phyloP scores from a whole-genome alignment of 2,329 filamentous ascomycete species.

The Beauveria rudraprayagi region DNA sequence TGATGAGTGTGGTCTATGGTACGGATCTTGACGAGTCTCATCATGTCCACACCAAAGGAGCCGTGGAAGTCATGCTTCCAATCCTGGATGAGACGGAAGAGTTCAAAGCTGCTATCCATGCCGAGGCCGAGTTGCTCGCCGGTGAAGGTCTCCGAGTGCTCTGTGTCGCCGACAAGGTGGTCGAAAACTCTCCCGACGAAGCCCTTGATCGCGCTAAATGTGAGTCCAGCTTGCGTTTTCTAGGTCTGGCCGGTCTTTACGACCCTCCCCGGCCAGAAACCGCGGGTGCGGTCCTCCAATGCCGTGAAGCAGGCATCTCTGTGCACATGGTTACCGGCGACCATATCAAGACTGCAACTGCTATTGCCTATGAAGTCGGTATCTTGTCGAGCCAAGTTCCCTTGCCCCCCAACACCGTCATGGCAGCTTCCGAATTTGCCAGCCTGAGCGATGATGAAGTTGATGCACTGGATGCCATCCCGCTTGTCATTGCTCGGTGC shows the following conservation, averaged over 20 bases:
- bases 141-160: constrained; percentile 60
- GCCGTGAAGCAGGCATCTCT: constrained; percentile 52
- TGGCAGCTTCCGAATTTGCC: constrained; percentile 57
- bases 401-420: constrained; percentile 39
- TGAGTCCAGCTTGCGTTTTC: constrained; percentile 51
- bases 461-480: constrained; percentile 51
- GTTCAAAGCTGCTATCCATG: constrained; percentile 37
- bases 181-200: constrained; percentile 27
- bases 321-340: constrained; percentile 66
- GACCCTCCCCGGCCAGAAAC: constrained; percentile 65
- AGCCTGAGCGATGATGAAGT: constrained; percentile 53
- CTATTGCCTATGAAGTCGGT: constrained; percentile 58
- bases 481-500: constrained; percentile 61
- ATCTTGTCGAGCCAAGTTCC: constrained; percentile 39
- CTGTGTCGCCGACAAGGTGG: constrained; percentile 50
- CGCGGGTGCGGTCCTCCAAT: constrained; percentile 49
- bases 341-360: constrained; percentile 58
- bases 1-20: constrained; percentile 63
- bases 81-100: constrained; percentile 40
- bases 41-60: constrained; percentile 50
- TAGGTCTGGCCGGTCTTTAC: constrained; percentile 65
- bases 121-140: constrained; percentile 48
- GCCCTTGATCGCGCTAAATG: constrained; percentile 42
- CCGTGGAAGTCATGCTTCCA: constrained; percentile 48
- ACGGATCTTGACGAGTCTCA: constrained; percentile 25